phyloP scores from a whole-genome alignment of 805 yeast genomes.

The Candida pseudoglaebosa region DNA sequence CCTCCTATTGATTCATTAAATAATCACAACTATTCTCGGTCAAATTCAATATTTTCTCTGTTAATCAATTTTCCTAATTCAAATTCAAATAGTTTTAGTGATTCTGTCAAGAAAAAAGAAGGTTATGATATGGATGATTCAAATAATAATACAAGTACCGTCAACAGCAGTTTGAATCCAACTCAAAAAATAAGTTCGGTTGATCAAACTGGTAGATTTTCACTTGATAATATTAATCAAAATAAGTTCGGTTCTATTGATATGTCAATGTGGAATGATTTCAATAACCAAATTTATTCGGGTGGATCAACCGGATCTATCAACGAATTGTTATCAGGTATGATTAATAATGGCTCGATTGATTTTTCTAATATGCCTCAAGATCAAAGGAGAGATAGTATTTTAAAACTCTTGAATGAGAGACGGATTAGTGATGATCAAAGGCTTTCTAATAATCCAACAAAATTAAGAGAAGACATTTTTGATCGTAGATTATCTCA shows the following conservation, averaged over 20 bases:
- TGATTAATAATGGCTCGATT: constrained; percentile 30
- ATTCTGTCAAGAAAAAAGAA: constrained; percentile 5
- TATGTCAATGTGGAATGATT: constrained; percentile 13
- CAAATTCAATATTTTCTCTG: constrained; percentile 37
- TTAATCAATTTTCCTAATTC: constrained; percentile 38
- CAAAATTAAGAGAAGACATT: constrained; percentile 36
- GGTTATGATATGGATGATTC: constrained; percentile 26
- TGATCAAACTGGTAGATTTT: constrained; percentile 13
- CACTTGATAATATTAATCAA: background rate
- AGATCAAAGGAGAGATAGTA: constrained; percentile 38
- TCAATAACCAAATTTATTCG: constrained; percentile 7
- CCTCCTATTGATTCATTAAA: constrained; percentile 27
- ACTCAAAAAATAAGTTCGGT: background rate
- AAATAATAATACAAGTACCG: constrained; percentile 11
- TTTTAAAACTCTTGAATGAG: constrained; percentile 34
- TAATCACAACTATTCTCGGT: constrained; percentile 23
- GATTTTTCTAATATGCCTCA: constrained; percentile 37
- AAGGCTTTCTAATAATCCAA: constrained; percentile 9
- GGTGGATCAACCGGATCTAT: constrained; percentile 29
- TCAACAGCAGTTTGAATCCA: constrained; percentile 10
- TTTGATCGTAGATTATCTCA: constrained; percentile 20
- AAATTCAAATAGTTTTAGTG: constrained; percentile 5
- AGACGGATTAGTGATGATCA: constrained; percentile 7
- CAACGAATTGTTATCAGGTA: constrained; percentile 30
- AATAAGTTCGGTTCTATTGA: constrained; percentile 28